Evolutionary conservation across 1,139 yeast species (phyloP).

Genomic region (Candida sanyaensis): DNA sequence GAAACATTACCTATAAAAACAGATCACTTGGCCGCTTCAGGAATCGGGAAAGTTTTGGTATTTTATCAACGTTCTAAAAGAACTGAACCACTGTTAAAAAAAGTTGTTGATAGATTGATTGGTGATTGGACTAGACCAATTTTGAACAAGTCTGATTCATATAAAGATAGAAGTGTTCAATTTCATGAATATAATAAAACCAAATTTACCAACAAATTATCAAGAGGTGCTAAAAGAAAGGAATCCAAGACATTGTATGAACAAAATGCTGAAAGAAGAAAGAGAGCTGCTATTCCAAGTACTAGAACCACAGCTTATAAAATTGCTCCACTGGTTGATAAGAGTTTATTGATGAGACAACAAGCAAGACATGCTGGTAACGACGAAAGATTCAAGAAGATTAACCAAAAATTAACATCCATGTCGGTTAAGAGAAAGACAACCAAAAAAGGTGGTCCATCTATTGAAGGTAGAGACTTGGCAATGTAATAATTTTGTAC

Average conservation of each 20-base stretch:
- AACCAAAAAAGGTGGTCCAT: conserved; percentile 67
- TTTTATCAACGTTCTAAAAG: conserved; percentile 90
- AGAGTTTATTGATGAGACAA: conserved; percentile 41
- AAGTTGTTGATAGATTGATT: conserved; percentile 85
- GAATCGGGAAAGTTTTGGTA: conserved; percentile 91
- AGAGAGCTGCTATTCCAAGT: conserved; percentile 92
- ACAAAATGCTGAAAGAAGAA: conserved; percentile 88
- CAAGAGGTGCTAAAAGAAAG: conserved; percentile 34
- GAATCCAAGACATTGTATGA: conserved; percentile 70
- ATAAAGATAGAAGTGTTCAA: conserved; percentile 81
- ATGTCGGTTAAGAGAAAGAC: conserved; percentile 50
- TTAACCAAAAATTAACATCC: conserved; percentile 55
- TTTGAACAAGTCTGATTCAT: conserved; percentile 92
- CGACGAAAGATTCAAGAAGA: conserved; percentile 79
- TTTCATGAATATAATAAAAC: conserved; percentile 70
- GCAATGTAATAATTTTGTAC: conserved; percentile 31
- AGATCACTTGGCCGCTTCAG: conserved; percentile 91
- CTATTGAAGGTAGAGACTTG: conserved; percentile 76
- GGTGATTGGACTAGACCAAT: conserved; percentile 99
- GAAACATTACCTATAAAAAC: conserved; percentile 87
- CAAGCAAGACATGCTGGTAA: conserved; percentile 50
- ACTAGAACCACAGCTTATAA: conserved; percentile 87
- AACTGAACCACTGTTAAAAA: conserved; percentile 83
- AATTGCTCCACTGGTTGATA: conserved; percentile 81
- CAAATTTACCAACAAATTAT: conserved; percentile 50